Percentiles rank a stretch among this genome's conserved stretches.
Conservation (phyloP, 495 filamentous ascomycete genomes). For the Copromyces sp. region DNA sequence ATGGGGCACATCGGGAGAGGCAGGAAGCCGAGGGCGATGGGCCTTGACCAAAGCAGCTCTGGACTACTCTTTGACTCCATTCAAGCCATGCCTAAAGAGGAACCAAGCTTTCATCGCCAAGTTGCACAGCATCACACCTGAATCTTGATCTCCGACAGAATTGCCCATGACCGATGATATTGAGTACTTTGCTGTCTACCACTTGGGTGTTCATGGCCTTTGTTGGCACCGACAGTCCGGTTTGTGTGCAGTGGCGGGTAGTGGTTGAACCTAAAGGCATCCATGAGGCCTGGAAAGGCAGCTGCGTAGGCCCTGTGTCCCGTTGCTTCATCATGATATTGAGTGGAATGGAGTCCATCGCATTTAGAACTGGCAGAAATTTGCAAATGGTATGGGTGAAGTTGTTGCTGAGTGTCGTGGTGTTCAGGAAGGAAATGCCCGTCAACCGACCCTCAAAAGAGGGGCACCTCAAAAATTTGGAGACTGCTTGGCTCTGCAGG, state of each 20-base stretch:
- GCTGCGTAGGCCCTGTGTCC: background rate
- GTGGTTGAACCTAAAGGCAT: too few species aligned
- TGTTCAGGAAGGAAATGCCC: too few species aligned
- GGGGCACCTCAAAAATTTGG: background rate
- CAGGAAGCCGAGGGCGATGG: background rate
- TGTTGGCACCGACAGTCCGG: background rate
- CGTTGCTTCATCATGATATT: background rate
- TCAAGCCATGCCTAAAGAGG: background rate
- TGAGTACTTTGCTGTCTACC: background rate
- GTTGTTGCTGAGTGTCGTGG: background rate
- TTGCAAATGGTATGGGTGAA: background rate
- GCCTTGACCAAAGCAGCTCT: background rate
- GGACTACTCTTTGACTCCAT: background rate
- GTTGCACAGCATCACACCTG: background rate
- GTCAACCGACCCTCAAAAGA: too few species aligned
- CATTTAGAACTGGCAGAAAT: too few species aligned
- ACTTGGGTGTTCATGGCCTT: background rate
- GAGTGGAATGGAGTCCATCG: background rate
- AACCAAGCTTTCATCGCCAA: background rate
- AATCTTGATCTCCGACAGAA: background rate
- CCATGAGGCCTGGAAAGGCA: background rate
- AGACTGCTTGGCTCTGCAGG: background rate
- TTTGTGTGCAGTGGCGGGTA: background rate
- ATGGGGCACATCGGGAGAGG: background rate
- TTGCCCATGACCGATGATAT: background rate